Conservation (phyloP, 805 yeast genomes). For the Ogataea pignaliae region DNA sequence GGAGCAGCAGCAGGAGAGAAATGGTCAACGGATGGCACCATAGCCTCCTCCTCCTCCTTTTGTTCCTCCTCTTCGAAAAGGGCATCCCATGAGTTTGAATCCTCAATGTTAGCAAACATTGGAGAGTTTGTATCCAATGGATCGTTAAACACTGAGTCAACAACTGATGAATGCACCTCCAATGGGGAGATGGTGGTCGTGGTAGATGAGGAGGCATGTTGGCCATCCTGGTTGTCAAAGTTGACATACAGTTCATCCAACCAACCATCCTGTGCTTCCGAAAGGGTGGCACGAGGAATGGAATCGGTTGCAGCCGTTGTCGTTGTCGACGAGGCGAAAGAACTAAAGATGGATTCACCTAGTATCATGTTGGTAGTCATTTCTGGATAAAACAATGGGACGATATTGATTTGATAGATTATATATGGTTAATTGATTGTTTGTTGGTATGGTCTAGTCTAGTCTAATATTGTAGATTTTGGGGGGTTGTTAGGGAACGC, state of each 20-base stretch:
- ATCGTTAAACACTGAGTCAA: slow-evolving; percentile 47
- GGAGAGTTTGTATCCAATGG: slow-evolving; percentile 39
- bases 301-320: neutral
- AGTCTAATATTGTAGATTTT: neutral
- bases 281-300: slow-evolving; percentile 3
- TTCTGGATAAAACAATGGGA: slow-evolving; percentile 6
- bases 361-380: slow-evolving; percentile 24
- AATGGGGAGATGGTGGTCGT: slow-evolving; percentile 39
- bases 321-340: slow-evolving; percentile 6
- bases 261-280: slow-evolving; percentile 3
- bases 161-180: slow-evolving; percentile 47
- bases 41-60: slow-evolving; percentile 6
- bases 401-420: neutral
- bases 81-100: slow-evolving; percentile 46
- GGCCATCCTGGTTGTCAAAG: neutral
- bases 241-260: neutral
- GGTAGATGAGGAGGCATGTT: neutral
- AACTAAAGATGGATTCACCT: slow-evolving; percentile 32
- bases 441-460: neutral
- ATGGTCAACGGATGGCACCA: slow-evolving; percentile 1
- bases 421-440: neutral
- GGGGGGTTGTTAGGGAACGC: slow-evolving; percentile 9
- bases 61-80: slow-evolving; percentile 46
- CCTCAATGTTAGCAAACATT: slow-evolving; percentile 46
- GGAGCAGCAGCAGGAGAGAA: too few species aligned